phyloP scores from a whole-genome alignment of 1,139 yeast species.

The Pneumocystis oryctolagi region DNA sequence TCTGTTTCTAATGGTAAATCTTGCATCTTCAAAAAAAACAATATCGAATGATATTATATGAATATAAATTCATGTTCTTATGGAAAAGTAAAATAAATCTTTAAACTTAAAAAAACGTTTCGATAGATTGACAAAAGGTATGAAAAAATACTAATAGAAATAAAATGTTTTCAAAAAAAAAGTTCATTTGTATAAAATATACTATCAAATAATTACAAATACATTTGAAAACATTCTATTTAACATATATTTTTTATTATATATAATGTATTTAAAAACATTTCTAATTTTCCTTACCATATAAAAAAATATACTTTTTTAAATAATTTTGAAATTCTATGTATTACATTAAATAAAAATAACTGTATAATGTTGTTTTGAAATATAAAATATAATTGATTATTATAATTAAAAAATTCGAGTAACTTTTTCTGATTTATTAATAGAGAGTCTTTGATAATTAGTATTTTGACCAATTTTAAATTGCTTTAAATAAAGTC shows the following conservation, averaged over 20 bases:
- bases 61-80: not conserved
- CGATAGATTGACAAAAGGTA: too few species aligned
- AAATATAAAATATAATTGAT: not conserved
- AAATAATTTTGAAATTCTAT: not conserved
- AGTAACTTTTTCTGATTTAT: not conserved
- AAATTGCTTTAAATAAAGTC: not conserved
- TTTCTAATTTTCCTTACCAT: not conserved
- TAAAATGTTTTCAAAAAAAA: too few species aligned
- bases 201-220: not conserved
- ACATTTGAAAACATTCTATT: not conserved
- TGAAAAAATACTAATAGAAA: not conserved
- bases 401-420: not conserved
- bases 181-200: too few species aligned
- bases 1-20: constrained; percentile 17
- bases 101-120: too few species aligned
- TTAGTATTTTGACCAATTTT: not conserved
- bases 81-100: not conserved
- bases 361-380: too few species aligned
- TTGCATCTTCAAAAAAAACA: constrained; percentile 13
- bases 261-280: not conserved
- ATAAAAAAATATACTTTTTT: not conserved
- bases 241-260: not conserved
- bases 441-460: not conserved
- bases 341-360: too few species aligned
- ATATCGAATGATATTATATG: not conserved